Conservation (phyloP, 306 rosid species). For the Gynostemma pentaphyllum region DNA sequence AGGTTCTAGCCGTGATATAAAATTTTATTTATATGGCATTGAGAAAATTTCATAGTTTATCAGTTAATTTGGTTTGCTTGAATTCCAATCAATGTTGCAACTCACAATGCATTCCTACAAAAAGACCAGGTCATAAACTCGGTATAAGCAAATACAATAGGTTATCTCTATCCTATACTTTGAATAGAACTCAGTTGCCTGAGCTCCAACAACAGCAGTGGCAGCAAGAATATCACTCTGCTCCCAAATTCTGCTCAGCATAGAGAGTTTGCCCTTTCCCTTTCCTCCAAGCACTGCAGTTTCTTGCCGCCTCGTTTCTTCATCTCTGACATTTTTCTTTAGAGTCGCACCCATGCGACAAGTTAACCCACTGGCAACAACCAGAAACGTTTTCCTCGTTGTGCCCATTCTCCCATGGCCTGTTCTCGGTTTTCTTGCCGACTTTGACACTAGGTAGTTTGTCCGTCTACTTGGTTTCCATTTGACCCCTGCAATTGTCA, state of each 20-base stretch:
- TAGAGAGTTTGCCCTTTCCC: conserved; percentile 24
- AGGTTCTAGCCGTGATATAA: conserved; percentile 16
- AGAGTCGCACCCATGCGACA: conserved; percentile 52
- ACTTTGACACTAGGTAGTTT: conserved; percentile 20
- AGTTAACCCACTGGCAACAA: conserved; percentile 54
- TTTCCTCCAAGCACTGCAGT: conserved; percentile 20
- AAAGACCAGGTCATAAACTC: not conserved
- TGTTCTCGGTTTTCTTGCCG: conserved; percentile 14
- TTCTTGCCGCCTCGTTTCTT: conserved; percentile 17
- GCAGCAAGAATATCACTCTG: conserved; percentile 40
- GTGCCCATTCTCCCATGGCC: conserved; percentile 13
- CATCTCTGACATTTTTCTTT: conserved; percentile 24
- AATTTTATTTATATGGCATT: not conserved
- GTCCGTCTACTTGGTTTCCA: conserved; percentile 21
- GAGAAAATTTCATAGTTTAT: not conserved
- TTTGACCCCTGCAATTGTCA: conserved; percentile 29
- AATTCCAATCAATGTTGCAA: not conserved
- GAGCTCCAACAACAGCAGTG: conserved; percentile 50
- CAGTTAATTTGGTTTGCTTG: not conserved
- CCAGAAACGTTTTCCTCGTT: conserved; percentile 19
- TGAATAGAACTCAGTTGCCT: conserved; percentile 49
- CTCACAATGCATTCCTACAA: not conserved
- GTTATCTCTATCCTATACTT: conserved; percentile 12
- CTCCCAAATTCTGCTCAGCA: conserved; percentile 29
- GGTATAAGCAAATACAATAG: not conserved